Conservation (phyloP, 257 asterid genomes). For the Cruciata laevipes region DNA sequence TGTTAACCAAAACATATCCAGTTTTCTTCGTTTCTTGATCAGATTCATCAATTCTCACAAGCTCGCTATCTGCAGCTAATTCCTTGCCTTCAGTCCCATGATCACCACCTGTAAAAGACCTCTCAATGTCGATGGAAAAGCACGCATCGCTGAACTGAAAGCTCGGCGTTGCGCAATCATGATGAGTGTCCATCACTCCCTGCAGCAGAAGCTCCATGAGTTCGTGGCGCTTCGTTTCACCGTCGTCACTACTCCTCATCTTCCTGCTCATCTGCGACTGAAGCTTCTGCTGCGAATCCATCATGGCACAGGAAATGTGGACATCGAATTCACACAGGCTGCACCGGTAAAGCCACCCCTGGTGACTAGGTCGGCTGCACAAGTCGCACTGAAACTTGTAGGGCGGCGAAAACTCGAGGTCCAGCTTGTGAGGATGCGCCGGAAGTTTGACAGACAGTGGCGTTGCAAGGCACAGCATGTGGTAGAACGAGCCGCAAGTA, state of each 20-base stretch:
- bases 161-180: conserved; percentile 7
- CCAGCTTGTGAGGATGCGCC: conserved; percentile 36
- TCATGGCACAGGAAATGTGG: conserved; percentile 41
- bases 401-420: conserved; percentile 37
- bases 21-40: conserved; percentile 3
- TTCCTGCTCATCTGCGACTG: conserved; percentile 7
- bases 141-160: conserved; percentile 46
- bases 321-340: conserved; percentile 45
- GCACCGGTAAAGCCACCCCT: conserved; percentile 48
- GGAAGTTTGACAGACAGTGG: conserved; percentile 44
- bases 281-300: conserved; percentile 17
- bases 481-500: conserved; percentile 29
- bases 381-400: conserved; percentile 50
- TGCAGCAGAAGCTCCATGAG: conserved; percentile 33
- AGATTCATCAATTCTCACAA: conserved; percentile 11
- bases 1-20: conserved; percentile 5
- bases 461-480: conserved; percentile 36
- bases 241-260: conserved; percentile 1
- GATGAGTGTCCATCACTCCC: conserved; percentile 19
- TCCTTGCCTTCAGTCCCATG: not conserved
- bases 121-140: conserved; percentile 49
- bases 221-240: conserved; percentile 19
- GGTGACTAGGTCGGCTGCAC: conserved; percentile 30
- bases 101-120: conserved; percentile 21
- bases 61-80: not conserved